Base-by-base conservation (phyloP, 306 rosid genomes). In the Inga oerstediana region DNA sequence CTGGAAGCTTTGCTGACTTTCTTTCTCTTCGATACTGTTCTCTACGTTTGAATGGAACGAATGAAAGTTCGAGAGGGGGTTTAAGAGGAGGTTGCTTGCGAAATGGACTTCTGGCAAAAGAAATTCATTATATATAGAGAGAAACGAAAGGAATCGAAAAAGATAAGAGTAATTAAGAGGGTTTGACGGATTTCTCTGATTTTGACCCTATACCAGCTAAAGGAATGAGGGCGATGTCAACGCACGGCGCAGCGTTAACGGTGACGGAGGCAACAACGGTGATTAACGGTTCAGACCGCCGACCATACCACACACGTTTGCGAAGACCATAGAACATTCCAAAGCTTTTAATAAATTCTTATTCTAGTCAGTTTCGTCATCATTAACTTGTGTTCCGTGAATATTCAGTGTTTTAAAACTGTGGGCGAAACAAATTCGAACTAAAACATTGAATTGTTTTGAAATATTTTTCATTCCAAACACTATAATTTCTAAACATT, bases 241-340 rank as follows among this genome's bases (percentile, higher is more conserved):
- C 15, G 62, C 16, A 62, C 49, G 17, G 69, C 8, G 0, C 37
- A 5, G 39, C 9, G 19, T 12, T 27, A 64, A 12, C 69, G 37
- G 34, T 64, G 5, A 64, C 19, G 39, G 37, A 9, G 20, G 52
- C 13, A 2, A 4, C 9, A 30, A 56, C 46, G 35, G 30, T 37
- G 56, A 2, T n/a, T 61, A 62, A 77, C 87, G 83, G 84, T 58
- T 54, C 12, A 19, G 19, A 32, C 74, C 70, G 61, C 86, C 85
- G 85, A 79, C 89, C 88, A 68, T 68, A 66, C 59, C 84, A 52
- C 82, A 66, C 66, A 10, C 74, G 76, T 45, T 72, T 27, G 56
- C 49, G 34, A 20, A 44, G 56, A 71, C 51, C 22, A 0, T 27
- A 27, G 88, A 89, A 84, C 84, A 82, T 89, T 89, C 88, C 52